These are phyloP conservation scores for Kwoniella shivajii DNA, from an alignment of 1,284 basidiomycete genomes.

Conservation along the genomic window DNA sequence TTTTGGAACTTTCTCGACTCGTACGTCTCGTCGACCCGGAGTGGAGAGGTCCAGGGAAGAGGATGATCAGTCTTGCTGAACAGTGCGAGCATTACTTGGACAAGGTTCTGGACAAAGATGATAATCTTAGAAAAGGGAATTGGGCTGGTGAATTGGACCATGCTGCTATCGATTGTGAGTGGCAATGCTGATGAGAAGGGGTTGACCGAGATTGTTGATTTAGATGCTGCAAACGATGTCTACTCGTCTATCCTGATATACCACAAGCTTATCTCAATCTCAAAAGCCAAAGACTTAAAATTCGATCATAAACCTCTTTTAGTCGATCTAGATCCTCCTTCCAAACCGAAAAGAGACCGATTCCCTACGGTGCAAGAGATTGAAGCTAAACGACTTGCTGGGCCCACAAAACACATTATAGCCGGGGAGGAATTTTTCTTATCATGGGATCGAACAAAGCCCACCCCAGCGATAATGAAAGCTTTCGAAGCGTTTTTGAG, in stretches of 20 bases:
- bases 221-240: not conserved
- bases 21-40: not conserved
- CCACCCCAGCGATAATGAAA: not conserved
- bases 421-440: not conserved
- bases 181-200: too few relatives aligned
- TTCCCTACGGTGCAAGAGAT: not conserved
- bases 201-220: too few relatives aligned
- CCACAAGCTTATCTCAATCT: not conserved
- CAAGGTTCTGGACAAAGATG: not conserved
- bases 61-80: not conserved
- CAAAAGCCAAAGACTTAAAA: not conserved
- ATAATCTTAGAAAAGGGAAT: not conserved
- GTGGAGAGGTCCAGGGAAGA: not conserved
- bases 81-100: not conserved
- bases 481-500: not conserved
- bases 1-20: not conserved
- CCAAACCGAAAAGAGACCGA: not conserved
- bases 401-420: not conserved
- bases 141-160: not conserved
- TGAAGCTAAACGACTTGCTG: not conserved
- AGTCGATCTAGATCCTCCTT: not conserved
- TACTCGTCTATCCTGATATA: not conserved
- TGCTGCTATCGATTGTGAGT: not conserved
- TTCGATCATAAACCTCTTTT: not conserved
- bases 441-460: not conserved